Evolutionary conservation across 176 grass and related monocot genomes (phyloP).

Genomic region (Zea mays): DNA sequence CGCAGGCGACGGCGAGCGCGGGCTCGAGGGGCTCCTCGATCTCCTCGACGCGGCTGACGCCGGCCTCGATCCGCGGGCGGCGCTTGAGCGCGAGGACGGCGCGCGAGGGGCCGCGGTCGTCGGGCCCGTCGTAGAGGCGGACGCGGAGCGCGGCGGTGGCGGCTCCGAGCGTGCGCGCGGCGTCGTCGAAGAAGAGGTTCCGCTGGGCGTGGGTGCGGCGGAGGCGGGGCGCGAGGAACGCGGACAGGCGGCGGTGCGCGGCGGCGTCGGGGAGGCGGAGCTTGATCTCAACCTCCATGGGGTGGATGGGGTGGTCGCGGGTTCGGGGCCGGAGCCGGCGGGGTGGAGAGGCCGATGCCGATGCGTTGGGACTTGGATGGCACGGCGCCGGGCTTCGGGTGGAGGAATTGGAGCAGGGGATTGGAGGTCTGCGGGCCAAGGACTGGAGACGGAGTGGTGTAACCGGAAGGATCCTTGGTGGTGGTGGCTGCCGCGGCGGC

Average conservation of each 20-base stretch:
- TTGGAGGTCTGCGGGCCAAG: not conserved
- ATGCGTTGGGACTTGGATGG: not conserved
- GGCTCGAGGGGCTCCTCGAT: slow-evolving; percentile 74
- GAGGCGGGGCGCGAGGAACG: not conserved
- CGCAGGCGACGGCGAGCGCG: slow-evolving; percentile 66
- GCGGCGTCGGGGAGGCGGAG: slow-evolving; percentile 6
- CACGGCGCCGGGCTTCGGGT: not conserved
- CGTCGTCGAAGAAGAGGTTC: not conserved
- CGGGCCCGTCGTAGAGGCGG: slow-evolving; percentile 35
- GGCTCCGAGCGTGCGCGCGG: not conserved
- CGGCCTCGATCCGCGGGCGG: slow-evolving; percentile 56
- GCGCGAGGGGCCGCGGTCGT: slow-evolving; percentile 40
- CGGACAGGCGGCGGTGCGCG: not conserved
- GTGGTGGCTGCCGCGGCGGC: not conserved
- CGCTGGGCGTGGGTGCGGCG: slow-evolving; percentile 6
- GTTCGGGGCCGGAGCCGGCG: not conserved
- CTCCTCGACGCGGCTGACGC: slow-evolving; percentile 86
- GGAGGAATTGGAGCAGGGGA: not conserved
- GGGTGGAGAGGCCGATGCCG: not conserved
- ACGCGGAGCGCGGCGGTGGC: slow-evolving; percentile 7
- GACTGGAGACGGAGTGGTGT: not conserved
- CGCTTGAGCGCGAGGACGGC: slow-evolving; percentile 83
- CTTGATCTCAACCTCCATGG: slow-evolving; percentile 9
- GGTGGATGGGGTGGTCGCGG: not conserved
- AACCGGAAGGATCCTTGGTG: not conserved